These are phyloP conservation scores for Cajanus cajan DNA, from an alignment of 306 rosid species.

Conservation along the genomic window DNA sequence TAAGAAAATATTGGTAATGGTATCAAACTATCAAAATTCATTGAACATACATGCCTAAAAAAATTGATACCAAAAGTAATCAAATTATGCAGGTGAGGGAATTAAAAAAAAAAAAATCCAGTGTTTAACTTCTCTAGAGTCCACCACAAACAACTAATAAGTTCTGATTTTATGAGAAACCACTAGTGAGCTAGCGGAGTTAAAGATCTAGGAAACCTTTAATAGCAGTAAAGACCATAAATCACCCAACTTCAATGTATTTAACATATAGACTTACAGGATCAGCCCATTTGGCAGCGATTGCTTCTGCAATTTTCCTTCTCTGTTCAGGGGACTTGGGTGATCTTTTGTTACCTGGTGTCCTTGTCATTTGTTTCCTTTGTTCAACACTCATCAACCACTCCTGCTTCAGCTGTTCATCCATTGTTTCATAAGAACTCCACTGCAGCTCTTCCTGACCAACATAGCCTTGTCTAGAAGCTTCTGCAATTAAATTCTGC, in stretches of 20 bases:
- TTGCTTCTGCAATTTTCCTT: conserved; percentile 85
- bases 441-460: conserved; percentile 82
- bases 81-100: neutral
- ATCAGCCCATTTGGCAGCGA: conserved; percentile 90
- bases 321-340: conserved; percentile 90
- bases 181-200: neutral
- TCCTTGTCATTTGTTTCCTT: conserved; percentile 49
- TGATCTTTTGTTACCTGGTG: conserved; percentile 62
- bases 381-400: conserved; percentile 62
- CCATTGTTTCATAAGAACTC: conserved; percentile 66
- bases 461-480: conserved; percentile 67
- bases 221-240: neutral
- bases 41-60: neutral
- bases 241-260: conserved; percentile 21
- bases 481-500: conserved; percentile 82
- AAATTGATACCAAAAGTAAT: neutral
- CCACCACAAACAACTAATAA: conserved; percentile 12
- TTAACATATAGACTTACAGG: conserved; percentile 57
- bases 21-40: conserved; percentile 22
- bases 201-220: conserved; percentile 14
- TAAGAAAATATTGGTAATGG: neutral
- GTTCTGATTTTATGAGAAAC: neutral
- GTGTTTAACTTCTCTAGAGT: neutral
- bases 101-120: neutral
- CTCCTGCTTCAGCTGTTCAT: conserved; percentile 60